phyloP scores from a whole-genome alignment of 805 yeast genomes.

The Nakazawaea wickerhamii region DNA sequence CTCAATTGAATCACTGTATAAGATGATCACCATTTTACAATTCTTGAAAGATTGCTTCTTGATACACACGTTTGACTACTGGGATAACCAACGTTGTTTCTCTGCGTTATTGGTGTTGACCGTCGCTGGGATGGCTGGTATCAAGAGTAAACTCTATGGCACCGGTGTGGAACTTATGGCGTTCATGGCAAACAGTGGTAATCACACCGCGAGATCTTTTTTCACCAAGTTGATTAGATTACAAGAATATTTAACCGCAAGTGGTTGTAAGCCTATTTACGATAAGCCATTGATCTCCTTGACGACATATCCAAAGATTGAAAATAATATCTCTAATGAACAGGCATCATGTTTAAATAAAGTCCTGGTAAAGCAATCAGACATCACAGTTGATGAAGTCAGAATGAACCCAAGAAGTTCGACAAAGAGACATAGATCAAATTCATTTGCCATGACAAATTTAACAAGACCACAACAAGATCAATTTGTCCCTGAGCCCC shows the following conservation, averaged over 20 bases:
- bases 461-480: neutral
- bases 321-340: neutral
- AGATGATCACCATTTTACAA: constrained; percentile 25
- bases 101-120: constrained; percentile 27
- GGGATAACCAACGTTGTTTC: constrained; percentile 35
- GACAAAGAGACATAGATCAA: neutral
- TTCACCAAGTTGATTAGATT: constrained; percentile 18
- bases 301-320: constrained; percentile 1
- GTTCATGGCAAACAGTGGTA: constrained; percentile 24
- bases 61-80: constrained; percentile 32
- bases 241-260: constrained; percentile 2
- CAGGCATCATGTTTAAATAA: neutral
- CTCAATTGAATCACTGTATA: constrained; percentile 27
- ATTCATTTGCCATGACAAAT: neutral
- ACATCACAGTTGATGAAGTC: neutral
- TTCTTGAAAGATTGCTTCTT: constrained; percentile 24
- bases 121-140: constrained; percentile 17
- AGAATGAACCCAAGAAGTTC: neutral
- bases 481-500: neutral
- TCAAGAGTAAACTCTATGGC: constrained; percentile 8
- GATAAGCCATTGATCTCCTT: constrained; percentile 3
- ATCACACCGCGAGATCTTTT: constrained; percentile 24
- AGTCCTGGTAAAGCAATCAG: constrained; percentile 2
- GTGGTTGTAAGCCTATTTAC: neutral
- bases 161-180: constrained; percentile 22